Evolutionary conservation across 176 grass and related monocot genomes (phyloP), one percentile per base, ranked within the genome.

Genomic region (barley (Hordeum vulgare)): DNA sequence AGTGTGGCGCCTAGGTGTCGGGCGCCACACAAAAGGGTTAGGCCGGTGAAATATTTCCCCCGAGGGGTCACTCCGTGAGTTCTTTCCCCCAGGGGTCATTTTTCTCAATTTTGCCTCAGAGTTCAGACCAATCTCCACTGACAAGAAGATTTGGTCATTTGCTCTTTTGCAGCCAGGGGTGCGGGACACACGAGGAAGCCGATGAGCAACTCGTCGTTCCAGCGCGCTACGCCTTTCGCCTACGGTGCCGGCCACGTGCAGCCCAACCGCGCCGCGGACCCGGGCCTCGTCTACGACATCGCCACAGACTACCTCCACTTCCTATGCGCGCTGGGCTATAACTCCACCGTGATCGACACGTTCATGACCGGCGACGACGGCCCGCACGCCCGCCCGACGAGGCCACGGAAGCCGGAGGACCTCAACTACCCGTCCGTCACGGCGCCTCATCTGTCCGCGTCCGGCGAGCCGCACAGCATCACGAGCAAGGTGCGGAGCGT

Each of bases 351-450:
- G 21, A 90, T 94, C 37, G 87, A 84, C 64, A 75, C 77, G 3
- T 98, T 98, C 82, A 83, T 71, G 78, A 9, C 29, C n/a, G 76
- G 0, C 69, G 29, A 9, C 29, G 28, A 11, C 29, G 15, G 56
- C 61, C 66, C 66, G 4, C 64, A 81, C 64, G 74, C 39, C 1
- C 95, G 96, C 83, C 91, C 93, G 11, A 24, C 75, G 23, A 72
- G 1, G 34, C 44, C 68, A 1, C 11, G 17, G 39, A 86, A n/a
- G 67, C 78, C 87, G 10, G 89, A 94, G 80, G 86, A 98, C 79
- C 64, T 95, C 3, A 98, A 98, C 87, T 98, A 98, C 87, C 96
- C 96, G 14, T 98, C 96, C 8, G 75, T 98, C 15, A 27, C 93
- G 2, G 56, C 95, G 60, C 91, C 91, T 11, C 89, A 89, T 62